A percentile compares a stretch with the other conserved stretches of the same genome.
Evolutionary conservation across 2,329 filamentous ascomycete species (phyloP).

Genomic region (Waltergamsia citrina): DNA sequence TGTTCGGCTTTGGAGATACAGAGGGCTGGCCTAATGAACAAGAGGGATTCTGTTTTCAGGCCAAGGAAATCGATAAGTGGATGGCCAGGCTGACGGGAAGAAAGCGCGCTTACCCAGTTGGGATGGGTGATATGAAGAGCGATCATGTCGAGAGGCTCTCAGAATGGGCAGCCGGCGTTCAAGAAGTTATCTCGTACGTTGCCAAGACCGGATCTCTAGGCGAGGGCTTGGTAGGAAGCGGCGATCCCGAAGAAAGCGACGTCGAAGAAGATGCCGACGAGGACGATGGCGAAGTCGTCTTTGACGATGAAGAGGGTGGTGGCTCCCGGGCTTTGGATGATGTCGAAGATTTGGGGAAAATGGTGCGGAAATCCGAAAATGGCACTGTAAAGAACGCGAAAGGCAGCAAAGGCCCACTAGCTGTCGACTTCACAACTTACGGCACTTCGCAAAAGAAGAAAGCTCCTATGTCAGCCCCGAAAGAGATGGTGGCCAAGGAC

Average conservation of each 20-base stretch:
- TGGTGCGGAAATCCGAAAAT: slow-evolving; percentile 40
- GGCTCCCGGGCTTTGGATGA: slow-evolving; percentile 51
- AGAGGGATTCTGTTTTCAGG: slow-evolving; percentile 89
- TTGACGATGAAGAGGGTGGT: slow-evolving; percentile 30
- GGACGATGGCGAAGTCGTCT: slow-evolving; percentile 44
- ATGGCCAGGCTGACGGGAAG: slow-evolving; percentile 87
- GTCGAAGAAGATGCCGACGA: slow-evolving; percentile 58
- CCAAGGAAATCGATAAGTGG: slow-evolving; percentile 85
- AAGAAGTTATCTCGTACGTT: slow-evolving; percentile 58
- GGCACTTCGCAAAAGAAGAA: slow-evolving; percentile 36
- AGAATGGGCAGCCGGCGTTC: slow-evolving; percentile 72
- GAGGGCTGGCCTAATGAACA: slow-evolving; percentile 88
- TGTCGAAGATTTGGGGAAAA: slow-evolving; percentile 72
- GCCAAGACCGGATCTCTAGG: slow-evolving; percentile 49
- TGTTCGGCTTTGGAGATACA: slow-evolving; percentile 87
- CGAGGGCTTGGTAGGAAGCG: slow-evolving; percentile 66
- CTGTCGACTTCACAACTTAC: slow-evolving; percentile 80
- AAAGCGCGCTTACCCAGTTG: slow-evolving; percentile 81
- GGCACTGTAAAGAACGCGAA: slow-evolving; percentile 15
- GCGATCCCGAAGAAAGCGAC: slow-evolving; percentile 77
- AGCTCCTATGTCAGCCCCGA: slow-evolving; percentile 37
- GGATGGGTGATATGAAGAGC: slow-evolving; percentile 77
- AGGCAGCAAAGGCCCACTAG: slow-evolving; percentile 41
- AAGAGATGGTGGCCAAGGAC: slow-evolving; percentile 89
- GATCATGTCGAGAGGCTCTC: slow-evolving; percentile 56